phyloP scores from a whole-genome alignment of 495 filamentous ascomycete genomes.

The Friedmanniomyces endolithicus region DNA sequence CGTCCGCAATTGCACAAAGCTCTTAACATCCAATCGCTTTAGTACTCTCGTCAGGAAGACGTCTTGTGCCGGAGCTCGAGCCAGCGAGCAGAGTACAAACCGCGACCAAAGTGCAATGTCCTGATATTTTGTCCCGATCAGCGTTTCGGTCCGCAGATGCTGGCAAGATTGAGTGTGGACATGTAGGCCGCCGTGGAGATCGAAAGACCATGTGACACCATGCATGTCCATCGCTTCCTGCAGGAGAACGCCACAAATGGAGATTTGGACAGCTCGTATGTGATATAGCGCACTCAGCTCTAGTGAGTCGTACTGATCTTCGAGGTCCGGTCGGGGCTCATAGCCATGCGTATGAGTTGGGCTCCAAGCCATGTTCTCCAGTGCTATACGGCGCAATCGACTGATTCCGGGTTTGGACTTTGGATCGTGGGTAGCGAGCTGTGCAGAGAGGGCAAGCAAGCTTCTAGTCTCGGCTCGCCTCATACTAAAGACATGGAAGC shows the following conservation, averaged over 20 bases:
- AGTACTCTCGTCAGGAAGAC: not conserved
- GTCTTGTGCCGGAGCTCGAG: slow-evolving; percentile 1
- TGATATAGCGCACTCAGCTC: slow-evolving; percentile 9
- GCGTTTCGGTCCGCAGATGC: not conserved
- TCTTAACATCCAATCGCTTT: not conserved
- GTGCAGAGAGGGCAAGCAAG: slow-evolving; percentile 1
- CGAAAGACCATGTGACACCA: not conserved
- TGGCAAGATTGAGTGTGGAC: slow-evolving; percentile 3
- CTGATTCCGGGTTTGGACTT: not conserved
- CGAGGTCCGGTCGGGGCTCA: not conserved
- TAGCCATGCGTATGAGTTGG: not conserved
- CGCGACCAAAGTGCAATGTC: slow-evolving; percentile 2
- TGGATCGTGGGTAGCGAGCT: not conserved
- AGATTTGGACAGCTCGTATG: not conserved
- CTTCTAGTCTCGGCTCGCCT: slow-evolving; percentile 1
- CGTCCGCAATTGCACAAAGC: not conserved
- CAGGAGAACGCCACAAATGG: slow-evolving; percentile 1
- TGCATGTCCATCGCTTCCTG: slow-evolving; percentile 1
- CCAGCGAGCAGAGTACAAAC: slow-evolving; percentile 3
- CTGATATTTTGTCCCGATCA: slow-evolving; percentile 7
- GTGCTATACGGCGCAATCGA: not conserved
- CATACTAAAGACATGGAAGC: not conserved
- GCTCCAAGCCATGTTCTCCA: slow-evolving; percentile 13
- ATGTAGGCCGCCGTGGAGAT: not conserved
- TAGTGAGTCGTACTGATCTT: not conserved